phyloP scores from a whole-genome alignment of 2,329 filamentous ascomycete species.

The Teratosphaeria epicoccoides region DNA sequence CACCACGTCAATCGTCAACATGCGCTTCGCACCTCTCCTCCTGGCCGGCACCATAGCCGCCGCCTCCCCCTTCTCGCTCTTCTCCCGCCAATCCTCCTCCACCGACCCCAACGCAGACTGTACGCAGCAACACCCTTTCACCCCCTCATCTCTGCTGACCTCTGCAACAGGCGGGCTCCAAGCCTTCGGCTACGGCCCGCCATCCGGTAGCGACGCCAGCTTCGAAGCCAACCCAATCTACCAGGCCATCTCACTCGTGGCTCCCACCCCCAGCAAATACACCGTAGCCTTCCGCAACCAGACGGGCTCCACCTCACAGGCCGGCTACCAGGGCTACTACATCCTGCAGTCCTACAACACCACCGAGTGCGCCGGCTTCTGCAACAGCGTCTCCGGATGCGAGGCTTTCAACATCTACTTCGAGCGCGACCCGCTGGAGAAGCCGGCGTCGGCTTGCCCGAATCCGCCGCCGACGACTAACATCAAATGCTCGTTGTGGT shows the following conservation, averaged over 20 bases:
- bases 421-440: conserved; percentile 25
- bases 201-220: no score
- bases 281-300: not conserved
- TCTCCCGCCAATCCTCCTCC: not conserved
- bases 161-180: not conserved
- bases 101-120: not conserved
- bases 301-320: not conserved
- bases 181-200: no score
- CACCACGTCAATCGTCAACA: not conserved
- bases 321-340: conserved; percentile 9
- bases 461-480: conserved; percentile 26
- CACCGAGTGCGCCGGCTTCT: conserved; percentile 10
- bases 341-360: conserved; percentile 11
- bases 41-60: not conserved
- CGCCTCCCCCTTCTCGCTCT: not conserved
- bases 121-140: not conserved
- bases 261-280: not conserved
- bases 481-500: conserved; percentile 28
- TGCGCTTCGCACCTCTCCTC: not conserved
- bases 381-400: conserved; percentile 12
- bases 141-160: no score
- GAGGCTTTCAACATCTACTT: conserved; percentile 16
- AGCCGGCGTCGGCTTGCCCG: conserved; percentile 22
- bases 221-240: not conserved
- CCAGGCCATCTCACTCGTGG: not conserved